phyloP scores from a whole-genome alignment of 495 filamentous ascomycete species.

The Aspergillus mulundensis region DNA sequence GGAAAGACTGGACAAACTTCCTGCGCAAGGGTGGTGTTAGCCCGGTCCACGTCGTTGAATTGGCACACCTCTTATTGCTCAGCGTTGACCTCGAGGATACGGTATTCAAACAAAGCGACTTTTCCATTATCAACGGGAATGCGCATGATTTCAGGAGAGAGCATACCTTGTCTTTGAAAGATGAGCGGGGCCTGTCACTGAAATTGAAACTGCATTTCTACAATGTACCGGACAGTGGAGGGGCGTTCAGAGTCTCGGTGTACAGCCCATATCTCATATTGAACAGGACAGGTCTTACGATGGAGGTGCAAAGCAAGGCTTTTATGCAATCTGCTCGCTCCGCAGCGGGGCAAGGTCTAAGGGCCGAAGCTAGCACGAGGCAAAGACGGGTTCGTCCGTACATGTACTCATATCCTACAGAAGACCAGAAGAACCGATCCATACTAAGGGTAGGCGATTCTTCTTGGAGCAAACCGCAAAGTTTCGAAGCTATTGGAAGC shows the following conservation, averaged over 20 bases:
- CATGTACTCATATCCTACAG: conserved; percentile 89
- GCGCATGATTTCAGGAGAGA: conserved; percentile 81
- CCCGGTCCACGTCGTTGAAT: conserved; percentile 92
- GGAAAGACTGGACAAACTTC: conserved; percentile 98
- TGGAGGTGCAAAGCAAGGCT: conserved; percentile 84
- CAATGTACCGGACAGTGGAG: conserved; percentile 87
- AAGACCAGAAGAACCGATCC: conserved; percentile 86
- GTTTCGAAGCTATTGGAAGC: conserved; percentile 97
- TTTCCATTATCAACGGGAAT: conserved; percentile 91
- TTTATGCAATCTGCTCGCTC: conserved; percentile 77
- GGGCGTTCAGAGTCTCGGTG: conserved; percentile 91
- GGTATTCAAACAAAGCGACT: conserved; percentile 89
- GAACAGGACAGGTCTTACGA: conserved; percentile 88
- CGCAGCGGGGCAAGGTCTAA: conserved; percentile 70
- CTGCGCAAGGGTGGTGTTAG: conserved; percentile 92
- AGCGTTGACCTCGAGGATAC: conserved; percentile 97
- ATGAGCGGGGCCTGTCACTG: conserved; percentile 72
- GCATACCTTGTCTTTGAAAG: conserved; percentile 71
- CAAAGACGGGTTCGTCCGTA: conserved; percentile 67
- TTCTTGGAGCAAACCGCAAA: conserved; percentile 93
- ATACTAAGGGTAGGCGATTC: conserved; percentile 83
- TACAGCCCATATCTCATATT: conserved; percentile 91
- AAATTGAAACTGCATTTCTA: conserved; percentile 87
- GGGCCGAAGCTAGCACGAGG: conserved; percentile 49
- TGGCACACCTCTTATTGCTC: conserved; percentile 86